Evolutionary conservation across 257 asterid species (phyloP).

Genomic region (Voacanga thouarsii): DNA sequence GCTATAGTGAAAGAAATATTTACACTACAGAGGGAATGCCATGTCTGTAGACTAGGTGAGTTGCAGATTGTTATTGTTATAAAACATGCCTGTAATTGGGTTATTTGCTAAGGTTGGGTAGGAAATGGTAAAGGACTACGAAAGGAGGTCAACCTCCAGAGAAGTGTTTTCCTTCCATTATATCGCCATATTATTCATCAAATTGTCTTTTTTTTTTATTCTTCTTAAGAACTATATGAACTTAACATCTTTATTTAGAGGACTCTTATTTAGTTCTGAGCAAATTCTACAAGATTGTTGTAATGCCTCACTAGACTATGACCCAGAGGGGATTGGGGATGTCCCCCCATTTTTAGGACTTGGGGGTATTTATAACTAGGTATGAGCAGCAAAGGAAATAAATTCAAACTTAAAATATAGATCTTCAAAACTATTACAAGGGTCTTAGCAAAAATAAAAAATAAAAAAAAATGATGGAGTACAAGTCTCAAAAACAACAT

Average conservation of each 20-base stretch:
- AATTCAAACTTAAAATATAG: too few species aligned
- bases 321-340: too few species aligned
- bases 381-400: too few species aligned
- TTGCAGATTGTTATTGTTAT: background rate
- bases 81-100: background rate
- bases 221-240: background rate
- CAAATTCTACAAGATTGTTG: background rate
- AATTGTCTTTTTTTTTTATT: background rate
- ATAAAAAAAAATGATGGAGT: too few species aligned
- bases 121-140: background rate
- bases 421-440: too few species aligned
- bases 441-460: too few species aligned
- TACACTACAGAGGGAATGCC: conserved; percentile 50
- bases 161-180: background rate
- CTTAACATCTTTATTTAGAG: background rate
- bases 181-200: background rate
- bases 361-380: too few species aligned
- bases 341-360: too few species aligned
- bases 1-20: conserved; percentile 63
- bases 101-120: background rate
- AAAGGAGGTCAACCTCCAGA: background rate
- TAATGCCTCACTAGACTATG: too few species aligned
- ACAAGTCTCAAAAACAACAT: too few species aligned
- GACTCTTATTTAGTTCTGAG: background rate
- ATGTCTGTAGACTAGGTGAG: conserved; percentile 71